Evolutionary conservation across 768 basidiomycete genomes (phyloP), one percentile per base, ranked within the genome.

Genomic region (Krasilnikovozyma curviuscula): DNA sequence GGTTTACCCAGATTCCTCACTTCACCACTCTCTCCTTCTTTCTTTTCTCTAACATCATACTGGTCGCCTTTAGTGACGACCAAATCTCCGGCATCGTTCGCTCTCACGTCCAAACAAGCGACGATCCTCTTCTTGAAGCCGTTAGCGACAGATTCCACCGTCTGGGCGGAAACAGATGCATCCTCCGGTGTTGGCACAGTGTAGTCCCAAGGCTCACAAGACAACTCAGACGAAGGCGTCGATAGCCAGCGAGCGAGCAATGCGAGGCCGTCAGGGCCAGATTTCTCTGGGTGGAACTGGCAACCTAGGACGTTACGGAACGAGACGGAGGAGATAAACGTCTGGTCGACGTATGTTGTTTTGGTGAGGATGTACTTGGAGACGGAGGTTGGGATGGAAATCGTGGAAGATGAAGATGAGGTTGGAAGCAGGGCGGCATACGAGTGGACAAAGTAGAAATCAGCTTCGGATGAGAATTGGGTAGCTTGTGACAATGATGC

Each of bases 61-160:
- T 93, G 93, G 65, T 98, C 93, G 49, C 93, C 93, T 68, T 98
- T 98, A 35, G 93, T 98, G 1, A 98, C 93, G 50, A 98, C 88
- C 45, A 98, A 77, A 63, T 98, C 93, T 40, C 50, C 50, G 13
- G 77, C 63, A 63, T 98, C 93, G 64, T 97, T 97, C 18, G 88
- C 76, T 38, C 93, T 79, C 19, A 98, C 91, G 63, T 98, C 93
- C 75, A 98, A 77, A 64, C 91, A 95, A 14, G 93, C 91, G 54
- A 97, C 75, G 61, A 98, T 81, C 40, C 93, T 82, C 64, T 84
- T 95, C 2, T 88, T 91, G 52, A 91, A 75, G 10, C 76, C 73
- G 61, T 84, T 75, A 45, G 38, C 43, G 32, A 60, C 69, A 18
- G 51, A 46, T 16, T 31, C 35, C 9, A 40, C 40, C 21, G 44